Evolutionary conservation across 495 filamentous ascomycete genomes (phyloP), one percentile per base, ranked within the genome.

Genomic region (Parathielavia appendiculata): DNA sequence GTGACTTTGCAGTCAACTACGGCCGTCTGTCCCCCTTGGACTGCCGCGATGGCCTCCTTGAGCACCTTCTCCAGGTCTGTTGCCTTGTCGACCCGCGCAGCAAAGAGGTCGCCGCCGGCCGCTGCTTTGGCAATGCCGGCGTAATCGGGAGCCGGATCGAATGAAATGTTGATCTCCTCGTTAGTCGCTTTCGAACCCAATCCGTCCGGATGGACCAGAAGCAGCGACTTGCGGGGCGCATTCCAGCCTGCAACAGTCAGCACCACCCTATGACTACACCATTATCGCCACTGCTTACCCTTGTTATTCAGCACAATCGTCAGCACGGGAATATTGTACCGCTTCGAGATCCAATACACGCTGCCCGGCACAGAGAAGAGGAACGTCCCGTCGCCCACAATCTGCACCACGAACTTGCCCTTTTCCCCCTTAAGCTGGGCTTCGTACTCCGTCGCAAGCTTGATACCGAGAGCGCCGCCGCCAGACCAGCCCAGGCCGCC

Each of bases 401-500:
- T 87, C 61, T 96, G 91, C 56, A 88, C 88, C 4, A 97, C 90
- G 64, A 97, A 96, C 63, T 89, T 89, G 35, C 85, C 83, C 69
- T 87, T 87, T n/a, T 44, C 57, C 0, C 83, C 82, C 63, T 81
- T 83, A 23, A 82, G 81, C 20, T 74, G 73, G 26, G 83, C 81
- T 44, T 86, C 76, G 23, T 70, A 71, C 53, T 91, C 86, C 0
- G 83, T 81, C 6, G 91, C 92, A 23, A 97, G 80, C 69, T 96
- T 96, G 68, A 96, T 90, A 16, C 92, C 92, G 4, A 95, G 72
- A 2, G 89, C 83, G 55, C 82, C 92, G 45, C 92, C 92, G 20
- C 92, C 92, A n/a, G 88, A 92, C 92, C 92, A 97, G 19, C 92
- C 92, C 0, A 97, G 79, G 4, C 92, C 92, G 38, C 92, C 92